A percentile compares a stretch with the other conserved stretches of the same genome.
Conservation (phyloP, 306 rosid species). For the Cucurbita pepo region DNA sequence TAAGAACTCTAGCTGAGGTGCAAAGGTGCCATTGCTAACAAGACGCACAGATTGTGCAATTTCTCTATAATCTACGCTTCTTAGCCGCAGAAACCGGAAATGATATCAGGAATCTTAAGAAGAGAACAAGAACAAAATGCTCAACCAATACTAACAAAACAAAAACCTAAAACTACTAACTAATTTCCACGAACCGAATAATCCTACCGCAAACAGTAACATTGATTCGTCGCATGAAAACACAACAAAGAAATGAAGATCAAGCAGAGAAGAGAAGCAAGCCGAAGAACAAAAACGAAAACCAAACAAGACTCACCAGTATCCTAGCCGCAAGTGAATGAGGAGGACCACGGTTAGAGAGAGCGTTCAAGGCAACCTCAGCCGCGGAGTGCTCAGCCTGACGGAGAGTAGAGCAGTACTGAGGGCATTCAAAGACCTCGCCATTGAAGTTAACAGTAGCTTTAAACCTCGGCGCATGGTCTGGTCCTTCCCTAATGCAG, state of each 20-base stretch:
- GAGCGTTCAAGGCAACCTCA: constrained; percentile 89
- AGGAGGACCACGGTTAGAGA: constrained; percentile 90
- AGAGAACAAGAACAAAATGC: background rate
- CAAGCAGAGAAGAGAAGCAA: background rate
- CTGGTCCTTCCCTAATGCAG: constrained; percentile 98
- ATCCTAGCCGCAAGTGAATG: constrained; percentile 97
- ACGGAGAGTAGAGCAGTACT: constrained; percentile 86
- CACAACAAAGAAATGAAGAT: background rate
- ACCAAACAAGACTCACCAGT: constrained; percentile 47
- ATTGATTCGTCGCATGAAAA: background rate
- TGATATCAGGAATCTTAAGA: background rate
- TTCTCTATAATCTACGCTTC: background rate
- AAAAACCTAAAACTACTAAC: background rate
- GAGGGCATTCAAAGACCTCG: constrained; percentile 94
- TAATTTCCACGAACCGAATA: background rate
- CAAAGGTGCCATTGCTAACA: background rate
- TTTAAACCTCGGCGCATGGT: constrained; percentile 99
- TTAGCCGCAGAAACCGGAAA: background rate
- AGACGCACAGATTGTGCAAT: background rate
- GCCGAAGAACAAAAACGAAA: background rate
- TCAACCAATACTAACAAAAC: background rate
- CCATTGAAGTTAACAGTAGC: constrained; percentile 96
- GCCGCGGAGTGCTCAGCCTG: constrained; percentile 99
- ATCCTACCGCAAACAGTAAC: background rate
- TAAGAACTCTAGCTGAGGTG: background rate